Percentiles rank a stretch among this genome's conserved stretches.
phyloP scores from a whole-genome alignment of 306 rosid genomes.

The Castanea mollissima region DNA sequence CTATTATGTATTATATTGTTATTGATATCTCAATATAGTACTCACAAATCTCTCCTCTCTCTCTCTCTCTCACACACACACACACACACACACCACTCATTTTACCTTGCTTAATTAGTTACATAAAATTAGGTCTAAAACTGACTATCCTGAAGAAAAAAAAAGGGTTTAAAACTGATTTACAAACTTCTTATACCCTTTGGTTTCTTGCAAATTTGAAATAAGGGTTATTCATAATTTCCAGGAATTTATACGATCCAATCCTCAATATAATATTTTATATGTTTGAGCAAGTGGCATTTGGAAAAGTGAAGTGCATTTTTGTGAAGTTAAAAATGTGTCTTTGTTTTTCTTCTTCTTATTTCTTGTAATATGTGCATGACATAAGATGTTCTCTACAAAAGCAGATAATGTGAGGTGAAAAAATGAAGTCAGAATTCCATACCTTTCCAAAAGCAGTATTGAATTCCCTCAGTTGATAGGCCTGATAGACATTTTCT shows the following conservation, averaged over 20 bases:
- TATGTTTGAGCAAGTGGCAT: not conserved
- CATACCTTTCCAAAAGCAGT: conserved; percentile 99
- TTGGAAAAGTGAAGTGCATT: not conserved
- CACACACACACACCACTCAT: not conserved
- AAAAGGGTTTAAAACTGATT: no score
- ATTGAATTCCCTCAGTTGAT: conserved; percentile 77
- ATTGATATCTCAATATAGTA: not conserved
- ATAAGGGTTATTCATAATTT: not conserved
- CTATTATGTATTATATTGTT: not conserved
- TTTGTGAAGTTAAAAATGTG: not conserved
- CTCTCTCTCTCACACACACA: no score
- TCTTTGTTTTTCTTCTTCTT: not conserved
- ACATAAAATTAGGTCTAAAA: no score
- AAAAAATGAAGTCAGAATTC: conserved; percentile 11
- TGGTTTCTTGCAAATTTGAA: no score
- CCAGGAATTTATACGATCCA: not conserved
- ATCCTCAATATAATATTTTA: not conserved
- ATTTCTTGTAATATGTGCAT: not conserved
- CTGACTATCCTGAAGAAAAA: no score
- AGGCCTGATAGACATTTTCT: conserved; percentile 53
- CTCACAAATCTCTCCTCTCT: not conserved
- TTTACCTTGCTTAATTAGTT: not conserved
- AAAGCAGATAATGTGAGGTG: conserved; percentile 6
- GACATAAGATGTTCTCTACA: not conserved
- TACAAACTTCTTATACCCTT: no score